These are phyloP conservation scores for Rhizopogon vinicolor DNA, from an alignment of 768 basidiomycete species.

Conservation along the genomic window DNA sequence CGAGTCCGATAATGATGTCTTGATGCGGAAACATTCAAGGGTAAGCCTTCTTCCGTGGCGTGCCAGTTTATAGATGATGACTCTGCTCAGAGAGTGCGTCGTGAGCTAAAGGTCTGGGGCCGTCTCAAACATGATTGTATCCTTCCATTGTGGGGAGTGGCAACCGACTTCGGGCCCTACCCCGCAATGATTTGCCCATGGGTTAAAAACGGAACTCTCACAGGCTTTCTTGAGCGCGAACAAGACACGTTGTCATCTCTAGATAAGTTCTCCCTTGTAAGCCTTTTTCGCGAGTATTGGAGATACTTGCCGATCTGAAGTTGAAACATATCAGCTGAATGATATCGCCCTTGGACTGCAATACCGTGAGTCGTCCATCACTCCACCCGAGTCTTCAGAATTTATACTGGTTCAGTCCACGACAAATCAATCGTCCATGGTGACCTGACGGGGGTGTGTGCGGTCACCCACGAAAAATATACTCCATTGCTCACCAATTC, in stretches of 20 bases:
- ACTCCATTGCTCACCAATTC: neutral
- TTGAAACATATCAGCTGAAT: no score
- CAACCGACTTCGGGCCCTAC: constrained; percentile 14
- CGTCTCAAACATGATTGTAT: constrained; percentile 14
- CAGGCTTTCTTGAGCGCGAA: constrained; percentile 5
- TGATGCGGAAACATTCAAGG: neutral
- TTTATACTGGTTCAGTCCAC: neutral
- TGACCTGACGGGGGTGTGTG: constrained; percentile 3
- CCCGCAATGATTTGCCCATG: constrained; percentile 18
- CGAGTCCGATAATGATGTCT: neutral
- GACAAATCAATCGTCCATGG: neutral
- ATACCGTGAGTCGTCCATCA: no score
- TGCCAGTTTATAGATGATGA: neutral
- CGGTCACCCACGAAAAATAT: neutral
- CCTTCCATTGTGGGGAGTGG: constrained; percentile 12
- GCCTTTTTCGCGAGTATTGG: neutral
- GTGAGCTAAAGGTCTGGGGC: constrained; percentile 18
- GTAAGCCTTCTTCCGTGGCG: neutral
- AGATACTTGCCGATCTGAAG: no score
- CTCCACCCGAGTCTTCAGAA: no score
- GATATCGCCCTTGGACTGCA: no score
- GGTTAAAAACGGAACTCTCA: constrained; percentile 11
- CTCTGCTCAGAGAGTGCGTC: constrained; percentile 10
- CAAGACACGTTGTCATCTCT: constrained; percentile 1
- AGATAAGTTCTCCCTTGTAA: constrained; percentile 13